A percentile compares a stretch with the other conserved stretches of the same genome.
These are phyloP conservation scores for Anaeromyces robustus DNA, from an alignment of 192 early-diverging fungal genomes.

Conservation along the genomic window DNA sequence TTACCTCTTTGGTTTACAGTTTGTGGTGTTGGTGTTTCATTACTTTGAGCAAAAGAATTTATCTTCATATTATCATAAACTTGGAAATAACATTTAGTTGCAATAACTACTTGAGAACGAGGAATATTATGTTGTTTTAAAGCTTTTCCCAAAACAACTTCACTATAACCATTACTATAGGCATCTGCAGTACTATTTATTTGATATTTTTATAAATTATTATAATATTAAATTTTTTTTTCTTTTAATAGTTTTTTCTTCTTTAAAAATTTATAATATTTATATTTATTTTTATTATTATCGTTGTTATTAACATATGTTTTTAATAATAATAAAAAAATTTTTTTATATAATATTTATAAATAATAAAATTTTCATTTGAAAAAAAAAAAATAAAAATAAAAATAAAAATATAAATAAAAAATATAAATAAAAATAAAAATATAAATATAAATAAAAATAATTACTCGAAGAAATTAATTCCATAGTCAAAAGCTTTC, in stretches of 20 bases:
- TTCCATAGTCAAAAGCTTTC: constrained; percentile 10
- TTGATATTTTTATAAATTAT: too few relatives aligned
- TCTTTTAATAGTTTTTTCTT: too few relatives aligned
- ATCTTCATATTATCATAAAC: neutral
- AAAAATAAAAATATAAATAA: too few relatives aligned
- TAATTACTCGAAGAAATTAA: constrained; percentile 15
- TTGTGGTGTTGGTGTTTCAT: neutral
- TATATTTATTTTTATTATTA: neutral
- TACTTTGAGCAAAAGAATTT: neutral
- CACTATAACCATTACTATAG: constrained; percentile 29
- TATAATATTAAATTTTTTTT: too few relatives aligned
- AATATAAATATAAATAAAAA: too few relatives aligned
- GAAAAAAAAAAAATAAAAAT: too few relatives aligned
- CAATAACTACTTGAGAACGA: constrained; percentile 34
- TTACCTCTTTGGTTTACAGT: constrained; percentile 17
- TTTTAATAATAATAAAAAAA: too few relatives aligned
- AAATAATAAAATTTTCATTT: too few relatives aligned
- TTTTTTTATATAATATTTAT: too few relatives aligned
- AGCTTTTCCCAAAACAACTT: constrained; percentile 35
- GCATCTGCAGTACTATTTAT: constrained; percentile 32
- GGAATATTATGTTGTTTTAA: constrained; percentile 22
- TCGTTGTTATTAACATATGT: neutral
- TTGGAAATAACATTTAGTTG: constrained; percentile 24
- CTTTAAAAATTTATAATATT: too few relatives aligned
- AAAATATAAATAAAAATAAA: too few relatives aligned